Conservation (phyloP, 495 filamentous ascomycete genomes). For the Parathielavia hyrcaniae region DNA sequence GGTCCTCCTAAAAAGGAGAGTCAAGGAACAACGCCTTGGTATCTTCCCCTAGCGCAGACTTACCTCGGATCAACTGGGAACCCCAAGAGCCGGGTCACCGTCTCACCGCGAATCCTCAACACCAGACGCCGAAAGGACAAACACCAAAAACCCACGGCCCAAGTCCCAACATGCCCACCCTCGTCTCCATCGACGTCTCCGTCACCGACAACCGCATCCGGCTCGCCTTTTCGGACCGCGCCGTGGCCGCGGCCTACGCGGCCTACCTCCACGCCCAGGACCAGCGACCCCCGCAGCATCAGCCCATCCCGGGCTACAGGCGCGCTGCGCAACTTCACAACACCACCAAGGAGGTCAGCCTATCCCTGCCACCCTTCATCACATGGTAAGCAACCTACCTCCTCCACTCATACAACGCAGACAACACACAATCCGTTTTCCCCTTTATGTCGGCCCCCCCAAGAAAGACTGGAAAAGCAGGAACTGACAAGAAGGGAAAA, state of each 20-base stretch:
- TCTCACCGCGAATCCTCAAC: conserved; percentile 12
- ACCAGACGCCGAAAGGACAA: background rate
- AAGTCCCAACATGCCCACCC: conserved; percentile 21
- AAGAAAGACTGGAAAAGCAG: no score
- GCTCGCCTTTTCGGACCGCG: conserved; percentile 31
- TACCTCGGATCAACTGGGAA: background rate
- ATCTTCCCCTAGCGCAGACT: background rate
- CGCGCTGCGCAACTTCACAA: conserved; percentile 21
- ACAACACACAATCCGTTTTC: no score
- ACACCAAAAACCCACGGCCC: background rate
- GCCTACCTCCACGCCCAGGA: conserved; percentile 27
- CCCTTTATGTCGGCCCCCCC: no score
- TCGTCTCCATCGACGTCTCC: conserved; percentile 31
- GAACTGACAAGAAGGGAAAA: background rate
- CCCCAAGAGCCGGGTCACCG: background rate
- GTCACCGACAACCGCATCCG: conserved; percentile 28
- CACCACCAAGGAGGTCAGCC: conserved; percentile 25
- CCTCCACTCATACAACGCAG: background rate
- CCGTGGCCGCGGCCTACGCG: conserved; percentile 29
- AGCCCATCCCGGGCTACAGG: conserved; percentile 21
- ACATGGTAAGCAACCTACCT: conserved; percentile 20
- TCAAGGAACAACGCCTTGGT: background rate
- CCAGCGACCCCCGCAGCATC: conserved; percentile 13
- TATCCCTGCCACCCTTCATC: conserved; percentile 28
- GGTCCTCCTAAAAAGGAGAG: background rate